phyloP scores from a whole-genome alignment of 768 basidiomycete genomes.

The Rhodotorula toruloides region DNA sequence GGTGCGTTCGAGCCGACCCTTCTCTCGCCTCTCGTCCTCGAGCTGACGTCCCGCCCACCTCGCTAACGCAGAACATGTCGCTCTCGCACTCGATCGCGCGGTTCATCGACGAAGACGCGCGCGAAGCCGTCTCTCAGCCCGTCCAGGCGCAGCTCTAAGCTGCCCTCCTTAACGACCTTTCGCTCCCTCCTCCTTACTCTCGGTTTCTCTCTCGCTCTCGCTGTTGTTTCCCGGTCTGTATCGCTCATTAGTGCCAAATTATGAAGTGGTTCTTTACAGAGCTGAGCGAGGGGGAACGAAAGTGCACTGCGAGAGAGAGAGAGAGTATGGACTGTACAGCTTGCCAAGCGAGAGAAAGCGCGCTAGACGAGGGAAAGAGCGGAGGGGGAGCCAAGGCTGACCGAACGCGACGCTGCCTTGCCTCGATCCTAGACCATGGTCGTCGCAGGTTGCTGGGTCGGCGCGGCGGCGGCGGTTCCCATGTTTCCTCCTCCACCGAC shows the following conservation, averaged over 20 bases:
- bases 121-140: neutral
- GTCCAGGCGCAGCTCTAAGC: slow-evolving; percentile 15
- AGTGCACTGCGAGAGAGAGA: neutral
- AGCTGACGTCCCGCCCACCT: neutral
- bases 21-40: too few relatives aligned
- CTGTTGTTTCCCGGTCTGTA: neutral
- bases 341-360: too few relatives aligned
- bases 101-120: slow-evolving; percentile 31
- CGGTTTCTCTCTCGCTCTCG: neutral
- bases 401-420: too few relatives aligned
- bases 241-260: neutral
- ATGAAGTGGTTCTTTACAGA: neutral
- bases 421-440: too few relatives aligned
- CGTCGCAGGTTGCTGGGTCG: too few relatives aligned
- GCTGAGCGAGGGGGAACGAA: neutral
- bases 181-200: neutral
- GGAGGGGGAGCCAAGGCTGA: too few relatives aligned
- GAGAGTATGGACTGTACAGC: too few relatives aligned
- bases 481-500: too few relatives aligned
- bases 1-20: neutral
- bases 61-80: slow-evolving; percentile 23
- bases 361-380: too few relatives aligned
- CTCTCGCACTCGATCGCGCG: slow-evolving; percentile 33
- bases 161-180: too few relatives aligned
- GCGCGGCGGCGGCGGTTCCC: too few relatives aligned